Evolutionary conservation across 805 yeast species (phyloP), one percentile per base, ranked within the genome.

Genomic region (Suhomyces sp.): DNA sequence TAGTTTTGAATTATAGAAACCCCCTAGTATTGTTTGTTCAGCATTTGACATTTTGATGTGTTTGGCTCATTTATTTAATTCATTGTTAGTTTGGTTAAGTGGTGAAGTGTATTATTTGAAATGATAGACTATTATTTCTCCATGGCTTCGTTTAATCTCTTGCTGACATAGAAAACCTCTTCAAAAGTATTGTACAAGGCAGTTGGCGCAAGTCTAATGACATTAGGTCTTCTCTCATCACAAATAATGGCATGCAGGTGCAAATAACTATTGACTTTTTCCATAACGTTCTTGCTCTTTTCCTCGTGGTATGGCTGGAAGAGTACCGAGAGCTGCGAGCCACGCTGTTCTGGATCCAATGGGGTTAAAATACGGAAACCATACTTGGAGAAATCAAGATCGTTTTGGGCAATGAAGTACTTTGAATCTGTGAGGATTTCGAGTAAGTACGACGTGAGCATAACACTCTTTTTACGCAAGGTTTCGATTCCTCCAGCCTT

Each of bases 171-270:
- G 33, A 61, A 71, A 12, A 87, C 83, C 54, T 92, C 96, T 43
- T 64, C 69, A 58, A 87, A 87, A 1, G 87, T 82, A 61, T 90
- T 92, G 72, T 92, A 92, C 45, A 90, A 73, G 0, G 97, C 94
- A 2, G 81, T 75, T 6, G 98, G 97, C 0, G 96, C 93, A n/a
- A 92, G 63, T 52, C 97, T 75, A 39, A 93, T 83, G n/a, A 91
- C 97, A 63, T 84, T 84, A 1, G 97, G 97, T 63, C 89, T 78
- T 64, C 98, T 78, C 63, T 92, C 97, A 65, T 92, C 98, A 52
- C 89, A 87, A 21, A 92, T 80, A 1, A 89, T 82, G 2, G 90
- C 97, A 9, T 73, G 61, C 31, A 72, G 72, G 55, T 73, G 77
- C 55, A 92, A 63, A 53, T 73, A 71, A 1, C 62, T 58, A 52